Base-by-base conservation (phyloP, 768 basidiomycete genomes). In the Lactarius hatsudake region DNA sequence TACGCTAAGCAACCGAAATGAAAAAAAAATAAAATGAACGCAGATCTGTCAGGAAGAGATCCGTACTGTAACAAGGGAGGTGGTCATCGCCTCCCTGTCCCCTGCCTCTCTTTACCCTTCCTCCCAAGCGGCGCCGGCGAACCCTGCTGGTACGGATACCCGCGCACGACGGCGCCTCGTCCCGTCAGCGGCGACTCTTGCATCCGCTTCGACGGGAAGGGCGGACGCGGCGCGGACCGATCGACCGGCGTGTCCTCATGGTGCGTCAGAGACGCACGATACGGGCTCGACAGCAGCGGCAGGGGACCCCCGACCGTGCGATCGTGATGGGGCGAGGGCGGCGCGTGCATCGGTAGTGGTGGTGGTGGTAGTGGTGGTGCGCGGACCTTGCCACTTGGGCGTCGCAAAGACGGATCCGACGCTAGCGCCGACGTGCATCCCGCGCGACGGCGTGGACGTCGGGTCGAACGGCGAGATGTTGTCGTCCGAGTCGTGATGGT, bases 361-460 rank as follows among this genome's bases (percentile, higher is more conserved):
- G 2, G 36, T 12, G 58, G 59, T 2, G 59, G 59, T n/a, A 23
- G 36, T 12, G 58, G 59, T 6, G 59, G 59, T n/a, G 30, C 32
- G 20, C 59, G 66, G 10, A 64, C 32, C 42, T 67, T 67, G 66
- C 66, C 66, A 64, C 59, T 69, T 71, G 17, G 70, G 70, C 10
- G 70, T 71, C 18, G 62, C 59, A 58, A 71, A 71, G 10, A 62
- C 68, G 5, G 66, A 64, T 17, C 59, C 26, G 26, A 61, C 26
- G 53, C 62, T 64, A 9, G 63, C 67, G 3, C 69, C 67, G 15
- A 70, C 62, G 60, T 23, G 85, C 71, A 91, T 86, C 5, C 90
- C 89, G 54, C 91, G 80, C n/a, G 91, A 92, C 4, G 91, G 91
- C 10, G 91, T 92, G 23, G 89, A 88, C 30, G 87, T 86, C 6